These are phyloP conservation scores for Hevea brasiliensis DNA, from an alignment of 345 rosid species.

Conservation along the genomic window DNA sequence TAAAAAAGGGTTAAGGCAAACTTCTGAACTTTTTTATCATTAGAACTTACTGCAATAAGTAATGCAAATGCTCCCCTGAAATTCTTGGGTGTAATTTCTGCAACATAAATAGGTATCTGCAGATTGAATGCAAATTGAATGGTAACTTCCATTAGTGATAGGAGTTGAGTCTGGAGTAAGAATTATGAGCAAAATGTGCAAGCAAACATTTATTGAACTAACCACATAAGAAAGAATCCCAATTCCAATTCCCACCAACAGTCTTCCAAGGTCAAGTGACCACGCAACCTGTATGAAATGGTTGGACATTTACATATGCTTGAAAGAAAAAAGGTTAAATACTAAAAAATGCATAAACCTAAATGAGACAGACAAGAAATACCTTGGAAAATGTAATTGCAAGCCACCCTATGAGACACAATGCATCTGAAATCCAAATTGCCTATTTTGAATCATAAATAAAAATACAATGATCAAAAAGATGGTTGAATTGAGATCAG, in stretches of 20 bases:
- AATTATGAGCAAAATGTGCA: background rate
- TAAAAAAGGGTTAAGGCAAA: no score
- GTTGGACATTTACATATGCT: no score
- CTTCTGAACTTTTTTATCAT: background rate
- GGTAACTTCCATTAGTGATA: no score
- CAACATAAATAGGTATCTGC: conserved; percentile 30
- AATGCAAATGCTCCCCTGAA: conserved; percentile 31
- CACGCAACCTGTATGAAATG: conserved; percentile 29
- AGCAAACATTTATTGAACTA: background rate
- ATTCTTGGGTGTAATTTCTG: conserved; percentile 33
- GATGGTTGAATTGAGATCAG: background rate
- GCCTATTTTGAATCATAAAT: conserved; percentile 3
- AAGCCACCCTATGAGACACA: conserved; percentile 52
- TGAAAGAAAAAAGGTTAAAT: no score
- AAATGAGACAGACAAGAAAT: background rate
- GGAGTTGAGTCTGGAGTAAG: background rate
- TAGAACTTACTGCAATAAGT: conserved; percentile 9
- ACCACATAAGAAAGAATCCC: conserved; percentile 44
- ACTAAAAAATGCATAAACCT: no score
- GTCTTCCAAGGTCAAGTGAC: conserved; percentile 42
- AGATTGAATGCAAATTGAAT: background rate
- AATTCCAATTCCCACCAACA: conserved; percentile 40
- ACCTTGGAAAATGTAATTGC: conserved; percentile 51
- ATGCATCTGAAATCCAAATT: conserved; percentile 40
- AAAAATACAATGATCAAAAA: background rate